Conservation (phyloP, 1,284 basidiomycete genomes). For the Fomitopsis schrenkii region DNA sequence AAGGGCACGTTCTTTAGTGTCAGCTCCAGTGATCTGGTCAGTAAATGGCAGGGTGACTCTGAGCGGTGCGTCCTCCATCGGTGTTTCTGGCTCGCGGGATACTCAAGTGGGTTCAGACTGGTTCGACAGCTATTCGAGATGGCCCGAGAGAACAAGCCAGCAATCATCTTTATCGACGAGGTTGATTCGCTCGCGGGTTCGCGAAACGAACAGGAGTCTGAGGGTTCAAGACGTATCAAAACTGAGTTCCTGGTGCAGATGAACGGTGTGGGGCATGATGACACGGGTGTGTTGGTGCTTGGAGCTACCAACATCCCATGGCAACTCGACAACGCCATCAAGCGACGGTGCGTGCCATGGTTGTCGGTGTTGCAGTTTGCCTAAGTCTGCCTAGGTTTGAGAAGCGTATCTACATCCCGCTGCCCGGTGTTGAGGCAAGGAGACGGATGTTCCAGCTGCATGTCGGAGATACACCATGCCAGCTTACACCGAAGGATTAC, state of each 20-base stretch:
- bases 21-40: conserved; percentile 92
- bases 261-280: conserved; percentile 98
- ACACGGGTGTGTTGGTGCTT: conserved; percentile 96
- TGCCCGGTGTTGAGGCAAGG: conserved; percentile 92
- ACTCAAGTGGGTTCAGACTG: conserved; percentile 47
- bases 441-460: conserved; percentile 97
- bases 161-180: conserved; percentile 99
- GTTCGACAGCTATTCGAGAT: conserved; percentile 97
- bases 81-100: background rate
- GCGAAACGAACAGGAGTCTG: conserved; percentile 93
- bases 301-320: conserved; percentile 98
- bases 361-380: background rate
- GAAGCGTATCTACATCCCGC: conserved; percentile 97
- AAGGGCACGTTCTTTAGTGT: conserved; percentile 99
- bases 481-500: conserved; percentile 79
- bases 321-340: conserved; percentile 97
- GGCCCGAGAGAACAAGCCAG: conserved; percentile 93
- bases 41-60: conserved; percentile 99
- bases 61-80: conserved; percentile 59
- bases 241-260: conserved; percentile 98
- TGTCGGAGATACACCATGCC: conserved; percentile 89
- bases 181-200: conserved; percentile 96
- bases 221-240: conserved; percentile 95
- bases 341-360: conserved; percentile 65
- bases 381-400: conserved; percentile 65